These are phyloP conservation scores for Pulveroboletus sp. DNA, from an alignment of 768 basidiomycete species.

Conservation along the genomic window DNA sequence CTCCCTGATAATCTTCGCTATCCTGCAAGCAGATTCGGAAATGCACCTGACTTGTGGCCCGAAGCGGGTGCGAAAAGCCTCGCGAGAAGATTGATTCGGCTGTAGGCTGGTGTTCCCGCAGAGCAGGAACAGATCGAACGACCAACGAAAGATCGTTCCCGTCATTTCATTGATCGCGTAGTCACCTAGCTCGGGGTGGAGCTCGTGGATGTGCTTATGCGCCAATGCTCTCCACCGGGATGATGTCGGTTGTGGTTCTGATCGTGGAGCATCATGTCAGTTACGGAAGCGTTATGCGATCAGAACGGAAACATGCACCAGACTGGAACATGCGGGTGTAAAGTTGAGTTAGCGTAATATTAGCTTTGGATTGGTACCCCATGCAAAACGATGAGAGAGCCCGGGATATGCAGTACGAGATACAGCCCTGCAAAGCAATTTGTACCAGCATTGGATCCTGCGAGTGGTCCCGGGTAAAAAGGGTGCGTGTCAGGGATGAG, in stretches of 20 bases:
- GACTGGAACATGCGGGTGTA: constrained; percentile 52
- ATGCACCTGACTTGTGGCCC: constrained; percentile 62
- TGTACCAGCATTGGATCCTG: constrained; percentile 76
- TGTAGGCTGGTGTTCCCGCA: constrained; percentile 52
- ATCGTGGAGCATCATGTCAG: constrained; percentile 11
- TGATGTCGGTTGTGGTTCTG: constrained; percentile 74
- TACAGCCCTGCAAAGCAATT: constrained; percentile 67
- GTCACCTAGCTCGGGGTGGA: constrained; percentile 63
- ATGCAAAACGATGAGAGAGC: constrained; percentile 69
- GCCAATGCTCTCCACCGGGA: constrained; percentile 74
- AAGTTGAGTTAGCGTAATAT: constrained; percentile 58
- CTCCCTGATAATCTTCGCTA: constrained; percentile 62
- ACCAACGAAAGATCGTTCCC: constrained; percentile 72
- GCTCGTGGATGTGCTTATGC: constrained; percentile 59
- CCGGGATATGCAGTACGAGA: constrained; percentile 61
- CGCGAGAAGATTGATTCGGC: constrained; percentile 33
- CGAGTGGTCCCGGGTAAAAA: constrained; percentile 61
- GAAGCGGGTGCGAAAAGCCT: constrained; percentile 45
- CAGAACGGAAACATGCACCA: constrained; percentile 35
- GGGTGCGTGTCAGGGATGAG: constrained; percentile 51
- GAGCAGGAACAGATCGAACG: constrained; percentile 59
- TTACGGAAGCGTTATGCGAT: constrained; percentile 1
- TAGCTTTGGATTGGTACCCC: constrained; percentile 66
- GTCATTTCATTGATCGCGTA: constrained; percentile 66
- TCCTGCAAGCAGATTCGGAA: constrained; percentile 54